phyloP scores from a whole-genome alignment of 129 eudicot genomes.

The Saposhnikovia divaricata region DNA sequence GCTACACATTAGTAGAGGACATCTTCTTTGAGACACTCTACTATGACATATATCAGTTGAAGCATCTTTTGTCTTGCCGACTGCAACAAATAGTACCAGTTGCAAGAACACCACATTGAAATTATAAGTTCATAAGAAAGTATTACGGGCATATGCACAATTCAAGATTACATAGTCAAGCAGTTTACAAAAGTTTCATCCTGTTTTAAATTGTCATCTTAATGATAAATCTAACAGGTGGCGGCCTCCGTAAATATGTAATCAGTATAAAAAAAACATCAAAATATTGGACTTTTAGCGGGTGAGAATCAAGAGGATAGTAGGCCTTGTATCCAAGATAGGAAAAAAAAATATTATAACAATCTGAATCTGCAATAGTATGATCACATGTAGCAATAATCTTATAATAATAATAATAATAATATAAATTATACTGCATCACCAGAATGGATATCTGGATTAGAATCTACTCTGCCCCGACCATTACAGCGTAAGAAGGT shows the following conservation, averaged over 20 bases:
- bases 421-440: neutral
- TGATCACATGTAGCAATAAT: neutral
- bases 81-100: slow-evolving; percentile 37
- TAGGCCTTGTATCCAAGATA: neutral
- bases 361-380: neutral
- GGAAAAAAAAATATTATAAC: neutral
- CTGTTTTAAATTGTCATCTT: no score
- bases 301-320: neutral
- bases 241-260: neutral
- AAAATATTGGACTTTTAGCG: neutral
- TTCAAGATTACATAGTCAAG: neutral
- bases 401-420: neutral
- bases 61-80: slow-evolving; percentile 59
- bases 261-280: neutral
- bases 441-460: neutral
- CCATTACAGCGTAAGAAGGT: neutral
- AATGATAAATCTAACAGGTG: neutral
- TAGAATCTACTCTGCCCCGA: neutral
- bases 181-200: slow-evolving; percentile 3
- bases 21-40: slow-evolving; percentile 53
- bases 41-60: slow-evolving; percentile 43
- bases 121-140: neutral
- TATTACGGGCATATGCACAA: neutral
- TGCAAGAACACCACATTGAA: neutral
- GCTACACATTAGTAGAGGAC: slow-evolving; percentile 28